Conservation (phyloP, 2,329 filamentous ascomycete species). For the Huntiella omanensis region DNA sequence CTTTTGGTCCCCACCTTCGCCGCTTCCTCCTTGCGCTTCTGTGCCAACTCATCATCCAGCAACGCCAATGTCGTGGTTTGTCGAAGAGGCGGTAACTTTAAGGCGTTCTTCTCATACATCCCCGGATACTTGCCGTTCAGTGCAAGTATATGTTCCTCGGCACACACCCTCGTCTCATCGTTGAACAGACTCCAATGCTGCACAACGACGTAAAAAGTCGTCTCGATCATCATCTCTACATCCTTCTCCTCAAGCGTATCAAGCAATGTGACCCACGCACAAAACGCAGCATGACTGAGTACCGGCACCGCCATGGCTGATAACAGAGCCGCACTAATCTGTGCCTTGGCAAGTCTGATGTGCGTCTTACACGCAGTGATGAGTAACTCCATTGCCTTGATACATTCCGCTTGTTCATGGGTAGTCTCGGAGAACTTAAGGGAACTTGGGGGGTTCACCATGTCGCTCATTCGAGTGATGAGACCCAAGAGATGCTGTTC, state of each 20-base stretch:
- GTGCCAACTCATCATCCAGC: conserved; percentile 41
- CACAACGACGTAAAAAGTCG: conserved; percentile 73
- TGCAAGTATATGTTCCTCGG: conserved; percentile 42
- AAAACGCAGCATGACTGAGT: conserved; percentile 62
- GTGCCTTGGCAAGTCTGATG: conserved; percentile 64
- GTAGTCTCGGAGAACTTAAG: conserved; percentile 25
- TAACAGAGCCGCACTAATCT: conserved; percentile 86
- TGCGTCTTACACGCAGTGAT: conserved; percentile 55
- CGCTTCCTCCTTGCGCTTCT: conserved; percentile 31
- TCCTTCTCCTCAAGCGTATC: conserved; percentile 58
- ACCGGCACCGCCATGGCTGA: conserved; percentile 59
- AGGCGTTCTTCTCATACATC: conserved; percentile 46
- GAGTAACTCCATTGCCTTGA: conserved; percentile 76
- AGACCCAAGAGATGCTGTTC: conserved; percentile 72
- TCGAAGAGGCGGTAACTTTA: conserved; percentile 59
- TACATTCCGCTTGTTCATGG: conserved; percentile 55
- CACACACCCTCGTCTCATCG: conserved; percentile 36
- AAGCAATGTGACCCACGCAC: conserved; percentile 68
- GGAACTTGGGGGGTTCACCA: conserved; percentile 39
- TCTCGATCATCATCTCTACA: conserved; percentile 61
- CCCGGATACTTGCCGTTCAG: conserved; percentile 44
- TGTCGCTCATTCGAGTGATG: conserved; percentile 62
- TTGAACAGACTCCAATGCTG: conserved; percentile 60
- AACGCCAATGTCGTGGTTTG: conserved; percentile 50
- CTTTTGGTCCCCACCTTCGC: conserved; percentile 12